Evolutionary conservation across 495 filamentous ascomycete genomes (phyloP).

Genomic region (Aspergillus olivimuriae): DNA sequence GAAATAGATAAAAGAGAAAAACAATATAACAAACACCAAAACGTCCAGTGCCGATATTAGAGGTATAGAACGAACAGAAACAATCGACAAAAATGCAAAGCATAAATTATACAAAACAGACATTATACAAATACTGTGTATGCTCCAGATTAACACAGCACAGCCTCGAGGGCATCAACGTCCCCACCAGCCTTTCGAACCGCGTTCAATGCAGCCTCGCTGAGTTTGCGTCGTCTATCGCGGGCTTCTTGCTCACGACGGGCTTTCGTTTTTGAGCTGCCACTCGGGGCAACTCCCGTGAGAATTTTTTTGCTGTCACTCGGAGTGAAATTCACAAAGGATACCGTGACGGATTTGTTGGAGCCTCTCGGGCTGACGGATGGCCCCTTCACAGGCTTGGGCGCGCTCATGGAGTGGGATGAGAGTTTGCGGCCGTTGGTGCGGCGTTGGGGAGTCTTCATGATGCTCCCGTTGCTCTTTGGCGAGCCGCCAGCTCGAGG

Average conservation of each 20-base stretch:
- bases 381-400: constrained; percentile 27
- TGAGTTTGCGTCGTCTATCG: constrained; percentile 70
- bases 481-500: constrained; percentile 28
- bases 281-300: constrained; percentile 84
- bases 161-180: constrained; percentile 46
- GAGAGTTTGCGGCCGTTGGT: constrained; percentile 33
- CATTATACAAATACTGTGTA: constrained; percentile 3
- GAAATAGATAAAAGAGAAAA: background rate
- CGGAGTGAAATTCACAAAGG: constrained; percentile 92
- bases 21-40: constrained; percentile 16
- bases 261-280: constrained; percentile 89
- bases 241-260: constrained; percentile 78
- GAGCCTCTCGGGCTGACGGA: constrained; percentile 27
- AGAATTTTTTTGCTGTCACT: constrained; percentile 73
- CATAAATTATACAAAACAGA: background rate
- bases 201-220: constrained; percentile 64
- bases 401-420: constrained; percentile 26
- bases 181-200: constrained; percentile 79
- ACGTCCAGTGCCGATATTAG: constrained; percentile 17
- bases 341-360: constrained; percentile 43
- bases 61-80: constrained; percentile 8
- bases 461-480: constrained; percentile 16
- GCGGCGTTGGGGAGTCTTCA: constrained; percentile 25
- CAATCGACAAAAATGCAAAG: constrained; percentile 1
- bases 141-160: constrained; percentile 26